phyloP scores from a whole-genome alignment of 257 asterid genomes.

The Solanum medicagineum region DNA sequence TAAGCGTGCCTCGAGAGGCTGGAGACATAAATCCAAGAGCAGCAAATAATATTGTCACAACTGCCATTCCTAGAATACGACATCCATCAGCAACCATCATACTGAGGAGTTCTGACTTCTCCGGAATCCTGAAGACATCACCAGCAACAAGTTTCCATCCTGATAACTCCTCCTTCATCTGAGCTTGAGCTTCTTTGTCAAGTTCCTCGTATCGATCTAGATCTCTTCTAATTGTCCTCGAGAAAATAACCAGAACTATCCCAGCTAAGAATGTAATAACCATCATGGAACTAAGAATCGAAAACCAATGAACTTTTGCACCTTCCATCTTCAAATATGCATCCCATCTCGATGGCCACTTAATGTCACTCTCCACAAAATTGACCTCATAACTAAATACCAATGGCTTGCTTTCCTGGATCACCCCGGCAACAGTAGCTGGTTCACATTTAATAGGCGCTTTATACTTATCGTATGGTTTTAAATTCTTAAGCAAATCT shows the following conservation, averaged over 20 bases:
- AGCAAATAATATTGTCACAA: constrained; percentile 8
- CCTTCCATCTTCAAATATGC: constrained; percentile 21
- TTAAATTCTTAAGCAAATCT: background rate
- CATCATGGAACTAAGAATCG: constrained; percentile 10
- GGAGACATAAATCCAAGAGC: constrained; percentile 20
- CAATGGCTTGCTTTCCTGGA: constrained; percentile 7
- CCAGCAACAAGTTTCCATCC: constrained; percentile 15
- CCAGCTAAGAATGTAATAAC: constrained; percentile 12
- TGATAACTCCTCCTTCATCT: constrained; percentile 9
- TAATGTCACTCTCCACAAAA: constrained; percentile 17
- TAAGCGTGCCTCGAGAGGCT: constrained; percentile 8
- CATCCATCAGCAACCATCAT: constrained; percentile 12
- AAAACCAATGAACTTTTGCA: constrained; percentile 17
- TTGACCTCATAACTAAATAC: constrained; percentile 6
- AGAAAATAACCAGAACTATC: constrained; percentile 7
- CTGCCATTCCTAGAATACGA: constrained; percentile 14
- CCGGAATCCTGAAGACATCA: constrained; percentile 8
- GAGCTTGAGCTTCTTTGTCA: constrained; percentile 16
- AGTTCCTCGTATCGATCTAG: constrained; percentile 12
- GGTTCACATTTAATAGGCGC: constrained; percentile 8
- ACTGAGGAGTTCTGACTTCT: background rate
- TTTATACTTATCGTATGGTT: constrained; percentile 1
- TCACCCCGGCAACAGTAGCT: background rate
- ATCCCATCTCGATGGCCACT: constrained; percentile 19
- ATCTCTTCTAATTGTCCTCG: constrained; percentile 14